Evolutionary conservation across 2,329 filamentous ascomycete species (phyloP).

Genomic region (Nemania abortiva): DNA sequence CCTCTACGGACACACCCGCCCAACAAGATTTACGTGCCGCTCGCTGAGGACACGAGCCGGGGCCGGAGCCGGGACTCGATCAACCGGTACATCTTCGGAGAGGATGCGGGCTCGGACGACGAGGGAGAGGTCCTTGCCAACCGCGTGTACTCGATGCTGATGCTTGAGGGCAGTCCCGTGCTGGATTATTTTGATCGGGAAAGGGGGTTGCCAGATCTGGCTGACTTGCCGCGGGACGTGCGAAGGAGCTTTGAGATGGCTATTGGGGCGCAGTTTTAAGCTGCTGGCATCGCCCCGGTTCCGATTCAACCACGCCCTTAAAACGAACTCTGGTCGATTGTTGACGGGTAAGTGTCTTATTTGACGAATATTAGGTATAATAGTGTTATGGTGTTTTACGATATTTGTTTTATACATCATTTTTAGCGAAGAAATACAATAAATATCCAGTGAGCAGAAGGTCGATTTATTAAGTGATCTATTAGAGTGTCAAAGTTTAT

Average conservation of each 20-base stretch:
- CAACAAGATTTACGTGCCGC: background rate
- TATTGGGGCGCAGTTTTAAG: background rate
- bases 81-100: constrained; percentile 11
- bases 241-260: background rate
- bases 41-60: background rate
- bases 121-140: background rate
- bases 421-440: too few species aligned
- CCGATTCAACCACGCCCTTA: background rate
- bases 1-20: background rate
- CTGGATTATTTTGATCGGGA: background rate
- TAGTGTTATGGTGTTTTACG: too few species aligned
- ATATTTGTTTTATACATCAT: too few species aligned
- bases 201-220: background rate
- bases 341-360: too few species aligned
- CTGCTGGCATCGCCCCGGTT: too few species aligned
- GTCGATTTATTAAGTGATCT: too few species aligned
- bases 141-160: constrained; percentile 5
- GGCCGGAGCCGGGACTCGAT: background rate
- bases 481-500: too few species aligned
- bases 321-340: background rate
- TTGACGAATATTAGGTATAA: background rate
- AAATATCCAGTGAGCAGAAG: too few species aligned
- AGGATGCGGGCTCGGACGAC: background rate
- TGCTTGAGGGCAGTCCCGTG: constrained; percentile 9
- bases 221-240: background rate